Evolutionary conservation across 495 filamentous ascomycete genomes (phyloP).

Genomic region (Hyaloscypha bicolor): DNA sequence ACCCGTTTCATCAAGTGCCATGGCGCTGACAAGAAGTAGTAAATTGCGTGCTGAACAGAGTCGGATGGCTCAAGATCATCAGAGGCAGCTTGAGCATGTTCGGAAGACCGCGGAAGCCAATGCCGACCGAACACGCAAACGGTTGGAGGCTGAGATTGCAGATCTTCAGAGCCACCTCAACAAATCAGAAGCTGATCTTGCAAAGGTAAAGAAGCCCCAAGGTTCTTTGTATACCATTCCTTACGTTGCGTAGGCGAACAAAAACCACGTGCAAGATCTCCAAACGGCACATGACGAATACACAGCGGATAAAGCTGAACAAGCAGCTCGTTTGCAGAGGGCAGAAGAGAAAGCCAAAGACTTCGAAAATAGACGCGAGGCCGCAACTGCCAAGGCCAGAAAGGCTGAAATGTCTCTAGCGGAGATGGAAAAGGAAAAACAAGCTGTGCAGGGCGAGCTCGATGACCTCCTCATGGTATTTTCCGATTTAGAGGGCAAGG

Average conservation of each 20-base stretch:
- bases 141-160: constrained; percentile 33
- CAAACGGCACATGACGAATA: constrained; percentile 60
- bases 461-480: constrained; percentile 88
- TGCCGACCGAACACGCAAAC: constrained; percentile 41
- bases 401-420: constrained; percentile 39
- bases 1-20: background rate
- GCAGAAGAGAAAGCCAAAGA: constrained; percentile 34
- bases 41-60: constrained; percentile 49
- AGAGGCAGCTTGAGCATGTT: constrained; percentile 36
- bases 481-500: constrained; percentile 87
- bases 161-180: constrained; percentile 23
- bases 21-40: constrained; percentile 26
- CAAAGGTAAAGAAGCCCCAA: constrained; percentile 25
- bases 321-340: constrained; percentile 43
- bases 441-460: constrained; percentile 67
- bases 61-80: constrained; percentile 36
- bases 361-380: constrained; percentile 34
- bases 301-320: constrained; percentile 47
- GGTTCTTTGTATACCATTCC: background rate
- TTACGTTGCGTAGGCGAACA: constrained; percentile 42
- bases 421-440: constrained; percentile 66
- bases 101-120: constrained; percentile 44
- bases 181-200: constrained; percentile 30
- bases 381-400: constrained; percentile 29
- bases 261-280: constrained; percentile 57